Conservation (phyloP, 2,329 filamentous ascomycete species). For the Aspergillus pseudoterreus region DNA sequence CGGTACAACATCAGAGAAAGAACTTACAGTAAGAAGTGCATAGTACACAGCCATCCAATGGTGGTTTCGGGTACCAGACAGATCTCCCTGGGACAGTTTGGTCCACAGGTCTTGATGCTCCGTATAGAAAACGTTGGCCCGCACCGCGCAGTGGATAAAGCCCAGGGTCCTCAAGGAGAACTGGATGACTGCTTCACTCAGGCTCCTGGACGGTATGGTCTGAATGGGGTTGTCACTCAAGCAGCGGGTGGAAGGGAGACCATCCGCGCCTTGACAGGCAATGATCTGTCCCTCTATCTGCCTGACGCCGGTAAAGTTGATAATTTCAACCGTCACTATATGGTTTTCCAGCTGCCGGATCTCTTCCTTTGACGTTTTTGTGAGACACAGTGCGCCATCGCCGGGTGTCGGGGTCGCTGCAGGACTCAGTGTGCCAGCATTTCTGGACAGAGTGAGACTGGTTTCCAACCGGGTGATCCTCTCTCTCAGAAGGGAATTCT, state of each 20-base stretch:
- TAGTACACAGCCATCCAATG: constrained; percentile 7
- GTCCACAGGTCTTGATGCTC: constrained; percentile 6
- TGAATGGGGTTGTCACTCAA: background rate
- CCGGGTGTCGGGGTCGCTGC: background rate
- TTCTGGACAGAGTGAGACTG: background rate
- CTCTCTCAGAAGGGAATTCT: background rate
- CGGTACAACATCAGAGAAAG: background rate
- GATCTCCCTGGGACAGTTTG: background rate
- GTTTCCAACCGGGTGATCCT: background rate
- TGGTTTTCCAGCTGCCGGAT: background rate
- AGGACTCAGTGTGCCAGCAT: background rate
- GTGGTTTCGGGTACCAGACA: background rate
- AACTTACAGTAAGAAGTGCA: constrained; percentile 3
- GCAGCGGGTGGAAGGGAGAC: background rate
- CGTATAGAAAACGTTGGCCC: background rate
- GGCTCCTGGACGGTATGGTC: background rate
- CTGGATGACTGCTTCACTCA: constrained; percentile 2
- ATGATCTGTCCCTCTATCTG: background rate
- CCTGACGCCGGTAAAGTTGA: background rate
- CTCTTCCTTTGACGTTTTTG: background rate
- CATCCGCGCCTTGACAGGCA: background rate
- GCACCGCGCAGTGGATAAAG: constrained; percentile 8
- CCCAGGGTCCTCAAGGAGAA: constrained; percentile 4
- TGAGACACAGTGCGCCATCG: background rate
- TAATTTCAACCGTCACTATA: background rate